These are phyloP conservation scores for Yamadazyma paraphyllophila DNA, from an alignment of 805 yeast genomes.

Conservation along the genomic window DNA sequence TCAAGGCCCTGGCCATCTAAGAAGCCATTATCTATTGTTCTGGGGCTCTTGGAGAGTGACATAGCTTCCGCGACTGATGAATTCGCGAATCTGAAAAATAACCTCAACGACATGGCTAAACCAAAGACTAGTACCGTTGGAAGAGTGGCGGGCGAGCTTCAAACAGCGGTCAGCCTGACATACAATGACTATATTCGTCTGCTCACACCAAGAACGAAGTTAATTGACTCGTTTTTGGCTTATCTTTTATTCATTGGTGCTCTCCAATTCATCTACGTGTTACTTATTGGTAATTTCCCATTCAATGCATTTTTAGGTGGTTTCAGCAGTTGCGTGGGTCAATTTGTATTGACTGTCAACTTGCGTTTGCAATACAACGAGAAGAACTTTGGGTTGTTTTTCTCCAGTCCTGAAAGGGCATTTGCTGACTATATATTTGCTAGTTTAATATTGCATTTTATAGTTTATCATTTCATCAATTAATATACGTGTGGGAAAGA, in stretches of 20 bases:
- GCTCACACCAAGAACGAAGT: conserved; percentile 49
- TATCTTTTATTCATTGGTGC: conserved; percentile 74
- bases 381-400: conserved; percentile 13
- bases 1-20: background rate
- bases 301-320: conserved; percentile 97
- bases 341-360: conserved; percentile 84
- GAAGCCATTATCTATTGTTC: background rate
- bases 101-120: conserved; percentile 1
- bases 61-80: background rate
- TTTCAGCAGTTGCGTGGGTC: conserved; percentile 88
- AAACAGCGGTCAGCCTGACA: conserved; percentile 30
- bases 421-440: conserved; percentile 89
- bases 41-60: background rate
- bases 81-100: background rate
- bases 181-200: conserved; percentile 30
- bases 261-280: conserved; percentile 74
- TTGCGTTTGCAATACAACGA: conserved; percentile 66
- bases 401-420: conserved; percentile 49
- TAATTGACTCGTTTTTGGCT: conserved; percentile 74
- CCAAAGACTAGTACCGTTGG: conserved; percentile 1
- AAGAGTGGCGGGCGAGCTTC: conserved; percentile 2
- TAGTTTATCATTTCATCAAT: conserved; percentile 87
- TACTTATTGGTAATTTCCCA: conserved; percentile 85
- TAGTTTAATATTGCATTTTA: conserved; percentile 83
- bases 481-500: conserved; percentile 23